phyloP scores from a whole-genome alignment of 768 basidiomycete species.

The Sporobolomyces pararoseus region DNA sequence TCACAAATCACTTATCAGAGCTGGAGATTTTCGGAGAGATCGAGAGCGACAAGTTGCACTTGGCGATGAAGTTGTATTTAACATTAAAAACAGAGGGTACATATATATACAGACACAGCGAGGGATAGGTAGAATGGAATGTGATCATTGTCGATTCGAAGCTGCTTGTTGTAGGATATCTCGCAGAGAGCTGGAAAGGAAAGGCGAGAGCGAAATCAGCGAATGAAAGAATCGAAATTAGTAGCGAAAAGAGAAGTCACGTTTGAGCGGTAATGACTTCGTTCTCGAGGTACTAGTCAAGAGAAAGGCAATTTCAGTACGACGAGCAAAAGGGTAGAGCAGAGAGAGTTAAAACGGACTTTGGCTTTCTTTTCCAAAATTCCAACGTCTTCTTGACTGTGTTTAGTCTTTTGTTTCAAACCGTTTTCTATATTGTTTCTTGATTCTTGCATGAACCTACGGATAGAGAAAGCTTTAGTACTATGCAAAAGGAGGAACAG shows the following conservation, averaged over 20 bases:
- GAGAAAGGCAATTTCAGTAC: too few species aligned
- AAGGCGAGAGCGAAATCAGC: not conserved
- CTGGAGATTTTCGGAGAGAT: too few species aligned
- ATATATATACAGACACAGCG: not conserved
- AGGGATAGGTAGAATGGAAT: too few species aligned
- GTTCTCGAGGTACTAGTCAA: constrained; percentile 40
- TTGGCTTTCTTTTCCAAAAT: constrained; percentile 40
- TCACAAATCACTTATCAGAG: too few species aligned
- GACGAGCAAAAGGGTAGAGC: too few species aligned
- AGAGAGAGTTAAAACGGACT: constrained; percentile 3
- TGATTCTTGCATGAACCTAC: constrained; percentile 43
- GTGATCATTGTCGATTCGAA: not conserved
- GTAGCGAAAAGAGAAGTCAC: not conserved
- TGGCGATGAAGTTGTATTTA: too few species aligned
- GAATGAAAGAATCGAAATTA: too few species aligned
- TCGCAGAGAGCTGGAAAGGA: constrained; percentile 17
- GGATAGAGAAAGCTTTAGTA: not conserved
- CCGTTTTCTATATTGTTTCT: constrained; percentile 38
- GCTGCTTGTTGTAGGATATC: constrained; percentile 27
- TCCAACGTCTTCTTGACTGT: constrained; percentile 16
- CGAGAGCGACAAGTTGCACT: too few species aligned
- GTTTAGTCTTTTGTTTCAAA: constrained; percentile 33
- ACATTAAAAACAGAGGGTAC: too few species aligned
- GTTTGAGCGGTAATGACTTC: constrained; percentile 35
- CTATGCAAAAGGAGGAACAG: not conserved